Evolutionary conservation across 306 rosid genomes (phyloP), one percentile per base, ranked within the genome.

Genomic region (Medicago lupulina): DNA sequence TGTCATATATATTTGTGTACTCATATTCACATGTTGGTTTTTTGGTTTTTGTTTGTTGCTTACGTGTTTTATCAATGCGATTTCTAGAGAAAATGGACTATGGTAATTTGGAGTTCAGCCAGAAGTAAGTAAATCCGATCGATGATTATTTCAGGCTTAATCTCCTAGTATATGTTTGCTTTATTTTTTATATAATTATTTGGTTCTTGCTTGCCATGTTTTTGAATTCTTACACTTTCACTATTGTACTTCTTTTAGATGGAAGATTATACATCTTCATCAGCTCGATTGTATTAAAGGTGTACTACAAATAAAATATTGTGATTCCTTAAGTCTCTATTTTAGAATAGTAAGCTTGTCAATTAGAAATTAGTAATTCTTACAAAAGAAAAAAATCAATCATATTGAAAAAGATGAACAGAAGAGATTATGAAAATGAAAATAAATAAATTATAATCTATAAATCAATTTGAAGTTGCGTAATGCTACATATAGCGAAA

Each of bases 221-320:
- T n/a, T 19, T 40, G 17, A 43, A 3, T 67, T 67, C 17, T 21
- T 44, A 43, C 18, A 43, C 40, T 19, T 43, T 65, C 51, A 40
- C 10, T 70, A 50, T 50, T 70, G 17, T 66, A 18, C 3, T 60
- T 60, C 31, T 67, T 17, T 65, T 67, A 4, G 4, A 51, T 70
- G 63, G 63, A 70, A 70, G 63, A 50, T 31, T 50, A 51, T 18
- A 39, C 44, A 70, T 50, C 61, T 49, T 69, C 38, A 2, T 13
- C 11, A 19, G 19, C 14, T 43, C 41, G 15, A 50, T 50, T 50
- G 75, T 50, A 50, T 70, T 44, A 25, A 70, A 28, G 62, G 9
- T 31, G 60, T 10, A 2, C 3, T 50, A 2, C 46, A 70, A 70
- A 70, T 70, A 70, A 70, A 31, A 70, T 4, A 46, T 23, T 23